phyloP scores from a whole-genome alignment of 768 basidiomycete species.

The Leucocoprinus leucothites region DNA sequence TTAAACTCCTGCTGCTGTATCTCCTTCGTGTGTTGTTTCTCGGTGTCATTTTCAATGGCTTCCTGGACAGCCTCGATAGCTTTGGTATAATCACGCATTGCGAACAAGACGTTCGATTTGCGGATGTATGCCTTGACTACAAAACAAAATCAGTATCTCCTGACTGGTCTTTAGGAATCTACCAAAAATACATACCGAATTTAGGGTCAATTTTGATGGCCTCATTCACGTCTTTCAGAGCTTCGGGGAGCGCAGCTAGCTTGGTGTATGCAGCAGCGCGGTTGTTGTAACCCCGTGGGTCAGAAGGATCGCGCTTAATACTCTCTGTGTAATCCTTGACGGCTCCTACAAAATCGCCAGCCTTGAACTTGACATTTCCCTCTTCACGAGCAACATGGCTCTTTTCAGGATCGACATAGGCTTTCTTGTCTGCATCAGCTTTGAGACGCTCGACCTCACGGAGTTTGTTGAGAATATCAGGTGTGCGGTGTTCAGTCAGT shows the following conservation, averaged over 20 bases:
- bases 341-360: conserved; percentile 85
- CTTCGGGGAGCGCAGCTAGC: conserved; percentile 89
- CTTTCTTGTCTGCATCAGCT: conserved; percentile 71
- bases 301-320: conserved; percentile 91
- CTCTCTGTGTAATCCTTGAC: conserved; percentile 94
- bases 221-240: conserved; percentile 91
- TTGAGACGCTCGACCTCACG: conserved; percentile 79
- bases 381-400: conserved; percentile 85
- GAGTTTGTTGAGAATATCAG: conserved; percentile 87
- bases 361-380: conserved; percentile 90
- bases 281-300: conserved; percentile 95
- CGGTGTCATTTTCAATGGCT: conserved; percentile 76
- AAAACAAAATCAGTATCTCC: background rate
- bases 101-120: conserved; percentile 79
- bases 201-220: conserved; percentile 88
- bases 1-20: conserved; percentile 80
- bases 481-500: conserved; percentile 93
- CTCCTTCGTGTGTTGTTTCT: conserved; percentile 79
- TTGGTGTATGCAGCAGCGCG: conserved; percentile 98
- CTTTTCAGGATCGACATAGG: conserved; percentile 85
- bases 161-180: background rate
- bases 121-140: conserved; percentile 94
- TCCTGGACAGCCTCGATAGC: conserved; percentile 81
- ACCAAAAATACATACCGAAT: conserved; percentile 54
- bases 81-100: conserved; percentile 90